Conservation (phyloP, 768 basidiomycete genomes). For the Suillus luteus region DNA sequence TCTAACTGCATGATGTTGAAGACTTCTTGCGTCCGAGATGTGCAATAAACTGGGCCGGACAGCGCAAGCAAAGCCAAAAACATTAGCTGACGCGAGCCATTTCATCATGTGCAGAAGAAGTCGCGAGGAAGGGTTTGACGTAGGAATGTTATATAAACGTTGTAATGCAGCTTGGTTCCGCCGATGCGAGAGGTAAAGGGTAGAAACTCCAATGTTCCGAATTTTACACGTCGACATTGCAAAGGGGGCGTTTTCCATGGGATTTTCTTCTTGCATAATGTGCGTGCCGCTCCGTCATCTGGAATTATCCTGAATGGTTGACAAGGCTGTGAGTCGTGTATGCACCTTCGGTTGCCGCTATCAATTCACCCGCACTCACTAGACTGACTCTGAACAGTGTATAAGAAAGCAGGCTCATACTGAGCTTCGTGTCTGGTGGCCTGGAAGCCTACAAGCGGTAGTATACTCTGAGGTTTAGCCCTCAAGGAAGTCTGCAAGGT, state of each 20-base stretch:
- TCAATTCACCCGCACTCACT: neutral
- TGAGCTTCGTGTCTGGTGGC: neutral
- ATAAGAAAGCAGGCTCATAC: neutral
- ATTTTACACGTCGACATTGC: neutral
- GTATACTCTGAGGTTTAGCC: neutral
- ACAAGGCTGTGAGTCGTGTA: neutral
- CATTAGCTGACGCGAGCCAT: neutral
- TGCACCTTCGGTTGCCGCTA: neutral
- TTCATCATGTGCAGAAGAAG: neutral
- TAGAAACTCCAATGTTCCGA: neutral
- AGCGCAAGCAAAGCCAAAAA: neutral
- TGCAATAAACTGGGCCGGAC: neutral
- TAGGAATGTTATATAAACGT: neutral
- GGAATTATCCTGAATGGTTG: neutral
- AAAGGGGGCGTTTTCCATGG: neutral
- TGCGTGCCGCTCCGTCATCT: neutral
- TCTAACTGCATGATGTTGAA: neutral
- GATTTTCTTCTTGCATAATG: neutral
- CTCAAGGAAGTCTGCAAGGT: slow-evolving; percentile 43
- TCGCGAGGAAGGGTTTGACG: neutral
- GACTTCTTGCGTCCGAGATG: neutral
- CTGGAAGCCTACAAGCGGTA: neutral
- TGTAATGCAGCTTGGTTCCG: neutral
- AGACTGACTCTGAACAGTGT: neutral
- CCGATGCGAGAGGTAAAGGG: neutral